These are phyloP conservation scores for Sporothrix euskadiensis DNA, from an alignment of 2,329 filamentous ascomycete species.

Conservation along the genomic window DNA sequence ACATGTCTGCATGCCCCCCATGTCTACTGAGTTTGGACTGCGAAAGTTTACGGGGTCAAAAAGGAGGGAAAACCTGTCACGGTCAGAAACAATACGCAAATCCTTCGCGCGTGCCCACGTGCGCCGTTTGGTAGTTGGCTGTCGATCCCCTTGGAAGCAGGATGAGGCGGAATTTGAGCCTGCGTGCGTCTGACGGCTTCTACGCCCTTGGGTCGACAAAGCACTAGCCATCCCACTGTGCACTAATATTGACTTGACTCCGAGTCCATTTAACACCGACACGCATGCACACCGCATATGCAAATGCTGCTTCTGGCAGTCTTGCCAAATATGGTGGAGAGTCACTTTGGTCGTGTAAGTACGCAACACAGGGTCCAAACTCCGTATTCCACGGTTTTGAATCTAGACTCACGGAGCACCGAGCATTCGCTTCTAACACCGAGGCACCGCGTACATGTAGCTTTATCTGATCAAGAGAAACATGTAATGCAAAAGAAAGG, in stretches of 20 bases:
- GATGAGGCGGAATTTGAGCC: neutral
- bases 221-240: neutral
- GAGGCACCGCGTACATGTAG: neutral
- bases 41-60: no score
- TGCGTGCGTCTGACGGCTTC: neutral
- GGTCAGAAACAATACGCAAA: neutral
- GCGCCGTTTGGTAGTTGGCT: neutral
- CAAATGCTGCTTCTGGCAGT: neutral
- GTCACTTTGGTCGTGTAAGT: neutral
- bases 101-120: conserved; percentile 9
- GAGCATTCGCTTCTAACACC: neutral
- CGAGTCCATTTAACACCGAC: neutral
- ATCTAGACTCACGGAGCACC: neutral
- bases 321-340: neutral
- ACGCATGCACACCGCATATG: neutral
- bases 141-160: neutral
- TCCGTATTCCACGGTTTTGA: neutral
- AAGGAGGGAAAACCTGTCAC: neutral
- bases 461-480: neutral
- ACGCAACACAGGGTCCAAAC: neutral
- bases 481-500: neutral
- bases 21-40: no score
- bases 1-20: neutral
- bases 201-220: conserved; percentile 8
- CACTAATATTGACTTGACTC: neutral